Evolutionary conservation across 2,329 filamentous ascomycete genomes (phyloP), one percentile per base, ranked within the genome.

Genomic region (Monosporascus sp.): DNA sequence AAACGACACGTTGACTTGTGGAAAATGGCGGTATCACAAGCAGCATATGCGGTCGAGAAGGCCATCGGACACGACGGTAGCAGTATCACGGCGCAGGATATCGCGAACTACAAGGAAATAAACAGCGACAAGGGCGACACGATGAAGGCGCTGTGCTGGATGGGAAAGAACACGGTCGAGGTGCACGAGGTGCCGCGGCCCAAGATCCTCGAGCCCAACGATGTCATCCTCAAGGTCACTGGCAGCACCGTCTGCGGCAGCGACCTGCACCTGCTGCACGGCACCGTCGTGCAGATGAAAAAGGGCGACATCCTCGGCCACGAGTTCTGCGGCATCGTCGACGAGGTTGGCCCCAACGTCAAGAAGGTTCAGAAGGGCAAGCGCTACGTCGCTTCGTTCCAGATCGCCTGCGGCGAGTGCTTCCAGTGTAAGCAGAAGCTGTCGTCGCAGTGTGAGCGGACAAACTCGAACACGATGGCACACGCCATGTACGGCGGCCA

Each of bases 121-220:
- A 61, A 71, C 1, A 74, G 75, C 5, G 76, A 86, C 54, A 72
- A 70, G 3, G 71, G 69, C 34, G 80, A 85, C 62, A 87, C 72
- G 17, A 94, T 96, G 88, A 87, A 90, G 69, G 91, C 91, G 0
- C 72, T 95, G 16, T 82, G 81, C 2, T 96, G 91, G 91, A 84
- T 87, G 71, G 88, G 88, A 50, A 94, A 93, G 76, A 89, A 91
- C 64, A 82, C 76, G 31, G 89, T 96, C 47, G 73, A 88, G 65
- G 76, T 95, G 19, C 73, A 80, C 48, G 81, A 90, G 36, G 81
- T 82, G 5, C 81, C 87, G 0, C 87, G 85, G 61, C 90, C 91
- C 2, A 84, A 80, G 62, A 77, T 94, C 31, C 69, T 93, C 26
- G 89, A 94, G 67, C 79, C 84, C 44, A 74, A 76, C 50, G 91